Evolutionary conservation across 2,329 filamentous ascomycete genomes (phyloP).

Genomic region (Fusarium duplospermum): DNA sequence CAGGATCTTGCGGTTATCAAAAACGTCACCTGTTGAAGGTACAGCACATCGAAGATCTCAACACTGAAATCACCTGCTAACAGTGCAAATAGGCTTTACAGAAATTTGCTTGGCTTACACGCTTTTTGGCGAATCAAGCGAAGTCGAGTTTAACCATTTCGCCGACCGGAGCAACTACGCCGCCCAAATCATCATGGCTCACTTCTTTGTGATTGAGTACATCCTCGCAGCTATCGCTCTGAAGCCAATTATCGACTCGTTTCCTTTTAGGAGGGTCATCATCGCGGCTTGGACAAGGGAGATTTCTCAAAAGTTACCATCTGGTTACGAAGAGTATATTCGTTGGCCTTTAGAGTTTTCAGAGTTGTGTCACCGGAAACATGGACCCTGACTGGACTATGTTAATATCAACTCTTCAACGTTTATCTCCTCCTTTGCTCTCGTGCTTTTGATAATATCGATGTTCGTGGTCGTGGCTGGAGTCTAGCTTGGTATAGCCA

Average conservation of each 20-base stretch:
- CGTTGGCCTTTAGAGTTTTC: slow-evolving; percentile 20
- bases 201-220: slow-evolving; percentile 32
- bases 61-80: not conserved
- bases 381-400: not conserved
- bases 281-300: slow-evolving; percentile 14
- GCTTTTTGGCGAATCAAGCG: slow-evolving; percentile 2
- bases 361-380: not conserved
- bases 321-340: slow-evolving; percentile 3
- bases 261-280: slow-evolving; percentile 15
- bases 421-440: too few relatives aligned
- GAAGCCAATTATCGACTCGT: slow-evolving; percentile 12
- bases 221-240: slow-evolving; percentile 4
- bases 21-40: slow-evolving; percentile 12
- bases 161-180: slow-evolving; percentile 11
- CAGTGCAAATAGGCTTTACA: not conserved
- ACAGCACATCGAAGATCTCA: fast-evolving
- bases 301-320: slow-evolving; percentile 10
- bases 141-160: slow-evolving; percentile 22
- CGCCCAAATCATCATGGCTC: slow-evolving; percentile 21
- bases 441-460: not conserved
- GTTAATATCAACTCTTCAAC: not conserved
- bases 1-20: not conserved
- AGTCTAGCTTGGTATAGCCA: not conserved
- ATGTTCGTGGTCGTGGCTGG: not conserved
- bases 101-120: slow-evolving; percentile 9